phyloP scores from a whole-genome alignment of 495 filamentous ascomycete species.

The Penicillium parvum region DNA sequence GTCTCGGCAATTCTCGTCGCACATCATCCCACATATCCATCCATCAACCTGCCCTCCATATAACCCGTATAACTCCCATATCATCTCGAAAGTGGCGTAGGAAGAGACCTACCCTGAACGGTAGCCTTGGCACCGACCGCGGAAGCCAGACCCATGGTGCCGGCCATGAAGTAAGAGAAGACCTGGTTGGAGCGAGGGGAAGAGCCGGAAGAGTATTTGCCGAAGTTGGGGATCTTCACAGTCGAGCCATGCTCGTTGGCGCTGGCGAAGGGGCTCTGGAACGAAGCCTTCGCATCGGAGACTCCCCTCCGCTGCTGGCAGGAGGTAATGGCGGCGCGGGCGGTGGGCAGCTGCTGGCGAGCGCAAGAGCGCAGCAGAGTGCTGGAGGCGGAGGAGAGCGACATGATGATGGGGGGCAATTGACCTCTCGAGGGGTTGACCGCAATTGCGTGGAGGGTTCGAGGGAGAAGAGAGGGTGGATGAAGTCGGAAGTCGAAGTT shows the following conservation, averaged over 20 bases:
- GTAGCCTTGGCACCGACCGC: constrained; percentile 95
- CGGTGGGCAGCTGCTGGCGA: constrained; percentile 43
- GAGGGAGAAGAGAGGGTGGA: constrained; percentile 22
- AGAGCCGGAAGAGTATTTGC: constrained; percentile 73
- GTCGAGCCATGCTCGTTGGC: constrained; percentile 44
- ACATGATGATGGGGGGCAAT: constrained; percentile 44
- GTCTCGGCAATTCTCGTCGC: constrained; percentile 1
- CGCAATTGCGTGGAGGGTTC: constrained; percentile 38
- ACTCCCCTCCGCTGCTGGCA: constrained; percentile 48
- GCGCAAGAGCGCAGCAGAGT: constrained; percentile 49
- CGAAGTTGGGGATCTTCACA: constrained; percentile 81
- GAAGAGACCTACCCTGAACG: constrained; percentile 72
- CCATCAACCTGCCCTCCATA: neutral
- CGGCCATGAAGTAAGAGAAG: constrained; percentile 97
- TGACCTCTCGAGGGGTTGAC: constrained; percentile 25
- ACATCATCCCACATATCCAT: constrained; percentile 2
- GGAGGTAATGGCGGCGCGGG: constrained; percentile 45
- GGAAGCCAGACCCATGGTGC: constrained; percentile 82
- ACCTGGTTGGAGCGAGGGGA: constrained; percentile 67
- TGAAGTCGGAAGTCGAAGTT: constrained; percentile 35
- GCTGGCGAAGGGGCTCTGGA: constrained; percentile 49
- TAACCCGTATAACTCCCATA: neutral
- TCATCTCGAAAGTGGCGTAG: neutral
- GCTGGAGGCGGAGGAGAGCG: constrained; percentile 46
- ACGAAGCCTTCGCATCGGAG: constrained; percentile 45